phyloP scores from a whole-genome alignment of 139 green algal species.

The Medakamo hakoo region DNA sequence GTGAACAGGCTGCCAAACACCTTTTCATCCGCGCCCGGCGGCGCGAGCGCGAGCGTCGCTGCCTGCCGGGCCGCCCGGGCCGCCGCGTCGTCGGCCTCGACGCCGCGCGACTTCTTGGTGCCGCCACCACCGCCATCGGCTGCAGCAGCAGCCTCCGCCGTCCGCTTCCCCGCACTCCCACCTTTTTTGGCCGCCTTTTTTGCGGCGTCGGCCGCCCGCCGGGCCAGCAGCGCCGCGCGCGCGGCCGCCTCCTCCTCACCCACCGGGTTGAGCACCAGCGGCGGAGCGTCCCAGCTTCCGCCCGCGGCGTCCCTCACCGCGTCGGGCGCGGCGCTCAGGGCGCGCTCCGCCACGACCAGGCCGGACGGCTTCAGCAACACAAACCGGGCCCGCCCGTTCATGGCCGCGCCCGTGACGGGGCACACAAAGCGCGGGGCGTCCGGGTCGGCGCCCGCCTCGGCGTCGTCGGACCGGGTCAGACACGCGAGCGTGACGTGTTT shows the following conservation, averaged over 20 bases:
- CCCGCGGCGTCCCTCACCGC: conserved; percentile 37
- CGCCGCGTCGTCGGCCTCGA: not conserved
- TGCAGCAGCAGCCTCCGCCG: not conserved
- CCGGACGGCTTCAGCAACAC: conserved; percentile 29
- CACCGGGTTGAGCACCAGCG: conserved; percentile 43
- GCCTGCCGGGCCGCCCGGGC: no score
- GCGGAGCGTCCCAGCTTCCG: conserved; percentile 12
- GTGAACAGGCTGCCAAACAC: not conserved
- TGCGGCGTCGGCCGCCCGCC: conserved; percentile 9
- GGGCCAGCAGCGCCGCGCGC: conserved; percentile 18
- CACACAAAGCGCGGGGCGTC: conserved; percentile 35
- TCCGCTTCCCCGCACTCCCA: not conserved
- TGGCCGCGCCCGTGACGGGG: conserved; percentile 39
- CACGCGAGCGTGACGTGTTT: conserved; percentile 46
- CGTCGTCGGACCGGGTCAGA: conserved; percentile 14
- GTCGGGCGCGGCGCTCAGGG: conserved; percentile 41
- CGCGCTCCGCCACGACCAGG: conserved; percentile 58
- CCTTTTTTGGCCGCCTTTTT: conserved; percentile 12
- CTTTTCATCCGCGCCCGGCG: not conserved
- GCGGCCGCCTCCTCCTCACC: conserved; percentile 24
- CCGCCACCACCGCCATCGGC: no score
- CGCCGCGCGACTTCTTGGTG: not conserved
- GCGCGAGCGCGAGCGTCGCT: not conserved
- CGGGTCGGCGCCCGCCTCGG: not conserved
- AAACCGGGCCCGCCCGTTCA: conserved; percentile 52